These are phyloP conservation scores for Talaromyces proteolyticus DNA, from an alignment of 495 filamentous ascomycete species.

Conservation along the genomic window DNA sequence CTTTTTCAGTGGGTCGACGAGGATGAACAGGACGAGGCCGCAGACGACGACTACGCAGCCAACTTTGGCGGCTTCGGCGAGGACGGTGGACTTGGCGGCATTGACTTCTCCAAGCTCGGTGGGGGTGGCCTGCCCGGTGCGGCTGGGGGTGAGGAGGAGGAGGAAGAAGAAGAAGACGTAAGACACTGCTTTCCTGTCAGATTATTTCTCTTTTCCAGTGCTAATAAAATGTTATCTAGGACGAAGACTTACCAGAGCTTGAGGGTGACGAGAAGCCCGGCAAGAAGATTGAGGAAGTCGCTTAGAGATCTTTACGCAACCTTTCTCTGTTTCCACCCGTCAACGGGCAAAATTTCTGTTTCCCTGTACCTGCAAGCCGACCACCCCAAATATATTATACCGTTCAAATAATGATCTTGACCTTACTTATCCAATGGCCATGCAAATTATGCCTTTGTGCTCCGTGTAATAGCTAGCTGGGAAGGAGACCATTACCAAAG, in stretches of 20 bases:
- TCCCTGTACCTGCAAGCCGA: too few species aligned
- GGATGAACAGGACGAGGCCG: constrained; percentile 90
- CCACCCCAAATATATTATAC: too few species aligned
- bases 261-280: constrained; percentile 40
- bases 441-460: too few species aligned
- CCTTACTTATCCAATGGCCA: too few species aligned
- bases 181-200: constrained; percentile 16
- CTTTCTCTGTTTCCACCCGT: too few species aligned
- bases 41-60: constrained; percentile 71
- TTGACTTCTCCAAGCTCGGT: constrained; percentile 90
- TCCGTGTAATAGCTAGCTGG: too few species aligned
- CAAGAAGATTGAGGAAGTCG: constrained; percentile 56
- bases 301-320: too few species aligned
- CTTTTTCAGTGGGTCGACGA: constrained; percentile 86
- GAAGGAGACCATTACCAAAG: too few species aligned
- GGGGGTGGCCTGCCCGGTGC: constrained; percentile 38
- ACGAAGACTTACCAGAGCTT: constrained; percentile 58
- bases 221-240: constrained; percentile 28
- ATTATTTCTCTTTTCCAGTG: constrained; percentile 29
- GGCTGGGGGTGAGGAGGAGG: constrained; percentile 47
- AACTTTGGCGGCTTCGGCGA: constrained; percentile 64
- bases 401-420: too few species aligned
- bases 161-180: constrained; percentile 51
- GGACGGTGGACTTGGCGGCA: constrained; percentile 44
- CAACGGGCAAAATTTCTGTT: too few species aligned